A percentile compares a stretch with the other conserved stretches of the same genome.
These are phyloP conservation scores for Kodamaea kaohsiungensis DNA, from an alignment of 805 yeast genomes.

Conservation along the genomic window DNA sequence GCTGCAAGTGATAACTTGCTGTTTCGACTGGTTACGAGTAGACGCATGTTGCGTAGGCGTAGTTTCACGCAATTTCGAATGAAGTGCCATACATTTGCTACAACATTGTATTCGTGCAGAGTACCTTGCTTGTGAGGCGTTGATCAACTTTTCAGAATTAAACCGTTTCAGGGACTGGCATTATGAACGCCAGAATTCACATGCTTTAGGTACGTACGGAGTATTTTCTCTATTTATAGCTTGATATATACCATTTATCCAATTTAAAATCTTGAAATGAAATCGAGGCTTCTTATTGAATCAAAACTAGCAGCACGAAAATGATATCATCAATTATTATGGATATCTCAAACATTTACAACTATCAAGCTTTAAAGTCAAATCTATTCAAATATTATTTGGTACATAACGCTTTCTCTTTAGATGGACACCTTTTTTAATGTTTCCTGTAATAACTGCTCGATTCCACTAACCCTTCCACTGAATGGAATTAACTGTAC, in stretches of 20 bases:
- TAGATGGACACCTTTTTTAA: neutral
- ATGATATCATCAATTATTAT: neutral
- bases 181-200: neutral
- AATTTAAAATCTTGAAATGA: neutral
- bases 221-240: too few species aligned
- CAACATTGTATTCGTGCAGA: neutral
- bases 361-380: neutral
- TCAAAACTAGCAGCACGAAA: too few species aligned
- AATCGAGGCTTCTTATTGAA: neutral
- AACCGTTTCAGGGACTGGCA: neutral
- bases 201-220: too few species aligned
- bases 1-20: neutral
- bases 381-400: neutral
- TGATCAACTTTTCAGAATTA: neutral
- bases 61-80: neutral
- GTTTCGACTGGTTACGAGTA: neutral
- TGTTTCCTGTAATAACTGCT: constrained; percentile 12
- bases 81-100: neutral
- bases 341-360: neutral
- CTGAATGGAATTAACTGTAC: constrained; percentile 20
- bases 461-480: constrained; percentile 16
- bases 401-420: neutral
- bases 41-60: neutral
- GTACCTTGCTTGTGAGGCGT: neutral
- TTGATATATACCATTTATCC: too few species aligned